phyloP scores from a whole-genome alignment of 2,329 filamentous ascomycete species.

The Pseudocercospora musae region DNA sequence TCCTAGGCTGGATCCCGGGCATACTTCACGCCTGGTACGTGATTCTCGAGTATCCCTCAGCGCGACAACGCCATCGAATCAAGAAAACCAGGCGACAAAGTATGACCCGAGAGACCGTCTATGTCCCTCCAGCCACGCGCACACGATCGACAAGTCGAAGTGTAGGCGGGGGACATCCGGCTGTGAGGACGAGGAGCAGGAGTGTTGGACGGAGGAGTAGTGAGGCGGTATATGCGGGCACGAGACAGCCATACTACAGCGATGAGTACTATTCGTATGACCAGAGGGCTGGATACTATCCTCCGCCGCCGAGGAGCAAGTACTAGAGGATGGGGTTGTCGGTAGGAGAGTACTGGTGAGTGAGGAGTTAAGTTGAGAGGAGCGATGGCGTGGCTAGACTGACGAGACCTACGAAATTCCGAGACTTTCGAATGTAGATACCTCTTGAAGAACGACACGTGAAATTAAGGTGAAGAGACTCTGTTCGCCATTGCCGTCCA shows the following conservation, averaged over 20 bases:
- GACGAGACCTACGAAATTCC: background rate
- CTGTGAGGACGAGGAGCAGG: conserved; percentile 9
- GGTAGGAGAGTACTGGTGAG: background rate
- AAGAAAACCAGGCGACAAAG: conserved; percentile 3
- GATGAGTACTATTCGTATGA: conserved; percentile 13
- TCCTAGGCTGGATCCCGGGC: conserved; percentile 57
- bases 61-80: conserved; percentile 13
- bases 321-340: conserved; percentile 3
- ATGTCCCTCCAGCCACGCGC: conserved; percentile 4
- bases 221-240: conserved; percentile 10
- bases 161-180: background rate
- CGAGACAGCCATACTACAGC: conserved; percentile 16
- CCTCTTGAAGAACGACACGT: background rate
- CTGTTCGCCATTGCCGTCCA: background rate
- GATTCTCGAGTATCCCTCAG: conserved; percentile 17
- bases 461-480: background rate
- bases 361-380: background rate
- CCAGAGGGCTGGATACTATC: conserved; percentile 7
- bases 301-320: conserved; percentile 17
- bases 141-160: conserved; percentile 3
- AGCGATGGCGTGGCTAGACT: background rate
- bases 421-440: background rate
- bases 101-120: conserved; percentile 8
- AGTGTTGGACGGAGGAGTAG: conserved; percentile 11
- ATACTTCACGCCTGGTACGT: conserved; percentile 20